Conservation (phyloP, 305 asterid genomes). For the Fraxinus nigra region DNA sequence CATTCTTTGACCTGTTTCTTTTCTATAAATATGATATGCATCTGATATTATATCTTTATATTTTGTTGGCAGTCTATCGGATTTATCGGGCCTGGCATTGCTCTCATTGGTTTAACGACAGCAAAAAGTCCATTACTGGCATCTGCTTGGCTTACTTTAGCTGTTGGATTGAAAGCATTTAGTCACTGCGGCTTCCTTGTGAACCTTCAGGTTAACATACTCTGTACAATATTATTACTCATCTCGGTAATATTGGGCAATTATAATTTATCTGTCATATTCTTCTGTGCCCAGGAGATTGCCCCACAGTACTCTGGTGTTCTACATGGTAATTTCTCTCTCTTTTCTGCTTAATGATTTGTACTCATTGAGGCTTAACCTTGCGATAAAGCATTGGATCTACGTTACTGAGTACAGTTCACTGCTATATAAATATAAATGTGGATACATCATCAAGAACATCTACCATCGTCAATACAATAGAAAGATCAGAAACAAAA, state of each 20-base stretch:
- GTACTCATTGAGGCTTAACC: background rate
- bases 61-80: slow-evolving; percentile 68
- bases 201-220: slow-evolving; percentile 75
- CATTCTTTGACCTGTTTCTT: background rate
- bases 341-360: background rate
- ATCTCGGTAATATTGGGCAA: slow-evolving; percentile 9
- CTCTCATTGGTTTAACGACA: slow-evolving; percentile 74
- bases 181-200: slow-evolving; percentile 97
- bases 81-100: slow-evolving; percentile 73
- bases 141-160: slow-evolving; percentile 91
- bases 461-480: background rate
- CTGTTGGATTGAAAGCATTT: slow-evolving; percentile 91
- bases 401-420: background rate
- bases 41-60: background rate
- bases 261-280: slow-evolving; percentile 26
- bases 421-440: background rate
- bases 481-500: background rate
- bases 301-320: slow-evolving; percentile 95
- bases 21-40: slow-evolving; percentile 1
- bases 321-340: slow-evolving; percentile 64
- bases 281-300: slow-evolving; percentile 66
- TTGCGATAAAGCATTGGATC: background rate
- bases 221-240: slow-evolving; percentile 22
- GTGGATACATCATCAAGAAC: background rate
- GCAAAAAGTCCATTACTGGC: slow-evolving; percentile 73